Evolutionary conservation across 2,329 filamentous ascomycete species (phyloP).

Genomic region (Thermoascus crustaceus): DNA sequence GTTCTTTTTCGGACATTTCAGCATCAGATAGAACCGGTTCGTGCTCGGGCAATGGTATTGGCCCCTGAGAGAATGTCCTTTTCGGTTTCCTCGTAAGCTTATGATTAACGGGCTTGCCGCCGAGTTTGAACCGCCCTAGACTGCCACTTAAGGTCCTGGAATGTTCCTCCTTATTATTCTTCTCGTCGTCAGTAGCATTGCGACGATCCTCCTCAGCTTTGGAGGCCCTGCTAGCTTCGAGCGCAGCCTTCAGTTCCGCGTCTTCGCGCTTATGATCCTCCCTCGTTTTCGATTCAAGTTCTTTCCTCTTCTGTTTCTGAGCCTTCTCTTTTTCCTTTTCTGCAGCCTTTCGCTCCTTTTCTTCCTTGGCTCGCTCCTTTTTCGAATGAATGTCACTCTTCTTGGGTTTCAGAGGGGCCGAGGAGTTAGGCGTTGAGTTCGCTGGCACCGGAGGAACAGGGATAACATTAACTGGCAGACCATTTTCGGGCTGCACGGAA

Average conservation of each 20-base stretch:
- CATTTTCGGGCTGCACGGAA: conserved; percentile 34
- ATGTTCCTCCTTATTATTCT: conserved; percentile 36
- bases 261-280: conserved; percentile 47
- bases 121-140: conserved; percentile 59
- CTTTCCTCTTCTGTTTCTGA: conserved; percentile 47
- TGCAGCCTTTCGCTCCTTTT: conserved; percentile 49
- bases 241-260: conserved; percentile 54
- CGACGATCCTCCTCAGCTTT: conserved; percentile 47
- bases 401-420: conserved; percentile 40
- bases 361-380: conserved; percentile 54
- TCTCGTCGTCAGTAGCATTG: conserved; percentile 20
- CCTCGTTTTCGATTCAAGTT: conserved; percentile 44
- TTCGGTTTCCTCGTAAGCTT: conserved; percentile 48
- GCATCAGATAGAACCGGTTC: conserved; percentile 1
- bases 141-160: conserved; percentile 32
- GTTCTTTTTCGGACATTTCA: conserved; percentile 2
- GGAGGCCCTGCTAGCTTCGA: conserved; percentile 59
- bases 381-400: conserved; percentile 59
- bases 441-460: conserved; percentile 26
- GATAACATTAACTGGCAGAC: conserved; percentile 11
- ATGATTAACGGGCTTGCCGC: conserved; percentile 70
- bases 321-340: conserved; percentile 45
- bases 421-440: too few species aligned
- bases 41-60: conserved; percentile 4
- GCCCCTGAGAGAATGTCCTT: conserved; percentile 17